Conservation (phyloP, 2,329 filamentous ascomycete species). For the Pyrenophora graminea region DNA sequence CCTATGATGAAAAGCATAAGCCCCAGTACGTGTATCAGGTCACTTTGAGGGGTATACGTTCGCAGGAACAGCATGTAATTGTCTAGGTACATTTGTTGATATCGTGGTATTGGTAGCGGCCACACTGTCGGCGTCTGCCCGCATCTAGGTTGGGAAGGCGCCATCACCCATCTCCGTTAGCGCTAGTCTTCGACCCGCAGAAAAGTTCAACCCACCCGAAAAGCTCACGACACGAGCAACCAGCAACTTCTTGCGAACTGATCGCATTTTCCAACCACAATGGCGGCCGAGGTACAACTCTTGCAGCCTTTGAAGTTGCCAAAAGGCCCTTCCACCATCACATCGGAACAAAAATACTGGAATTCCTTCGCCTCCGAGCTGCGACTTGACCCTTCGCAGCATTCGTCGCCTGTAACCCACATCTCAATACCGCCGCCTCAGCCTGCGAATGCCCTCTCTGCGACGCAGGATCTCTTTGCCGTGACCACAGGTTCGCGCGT, state of each 20-base stretch:
- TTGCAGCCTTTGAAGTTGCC: constrained; percentile 82
- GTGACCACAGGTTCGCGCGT: constrained; percentile 93
- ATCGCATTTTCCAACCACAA: constrained; percentile 46
- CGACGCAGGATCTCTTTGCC: constrained; percentile 72
- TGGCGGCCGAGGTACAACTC: constrained; percentile 85
- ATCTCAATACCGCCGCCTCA: constrained; percentile 70
- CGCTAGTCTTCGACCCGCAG: constrained; percentile 20
- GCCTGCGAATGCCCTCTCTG: constrained; percentile 43
- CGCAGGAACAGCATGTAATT: too few relatives aligned
- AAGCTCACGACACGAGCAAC: constrained; percentile 13
- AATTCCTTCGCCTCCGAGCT: constrained; percentile 90
- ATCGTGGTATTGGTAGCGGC: constrained; percentile 1
- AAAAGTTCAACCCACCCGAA: constrained; percentile 27
- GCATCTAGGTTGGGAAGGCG: constrained; percentile 10
- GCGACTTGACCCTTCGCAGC: constrained; percentile 80
- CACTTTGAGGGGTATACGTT: too few relatives aligned
- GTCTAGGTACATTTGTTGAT: too few relatives aligned
- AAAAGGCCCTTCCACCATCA: constrained; percentile 78
- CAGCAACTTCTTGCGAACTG: constrained; percentile 18
- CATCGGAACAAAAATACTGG: constrained; percentile 96
- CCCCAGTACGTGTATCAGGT: too few relatives aligned
- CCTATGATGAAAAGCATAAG: neutral
- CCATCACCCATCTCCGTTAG: constrained; percentile 16
- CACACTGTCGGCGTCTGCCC: constrained; percentile 7
- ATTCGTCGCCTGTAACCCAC: constrained; percentile 85